Evolutionary conservation across 176 grass and related monocot species (phyloP).

Genomic region (Phragmites australis): DNA sequence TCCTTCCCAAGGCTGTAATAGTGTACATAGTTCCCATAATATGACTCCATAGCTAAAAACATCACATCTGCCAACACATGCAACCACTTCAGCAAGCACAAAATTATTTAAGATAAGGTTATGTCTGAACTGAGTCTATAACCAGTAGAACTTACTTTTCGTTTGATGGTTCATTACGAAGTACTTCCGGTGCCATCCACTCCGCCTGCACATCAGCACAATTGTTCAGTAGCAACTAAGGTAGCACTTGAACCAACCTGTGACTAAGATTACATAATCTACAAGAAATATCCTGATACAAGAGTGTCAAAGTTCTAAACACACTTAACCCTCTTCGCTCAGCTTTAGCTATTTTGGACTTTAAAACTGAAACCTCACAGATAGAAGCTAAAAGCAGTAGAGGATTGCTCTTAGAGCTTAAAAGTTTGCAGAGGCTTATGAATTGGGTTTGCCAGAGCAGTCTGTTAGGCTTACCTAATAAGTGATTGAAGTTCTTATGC

Average conservation of each 20-base stretch:
- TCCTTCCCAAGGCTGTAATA: constrained; percentile 96
- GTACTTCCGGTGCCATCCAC: constrained; percentile 99
- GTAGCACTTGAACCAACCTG: constrained; percentile 36
- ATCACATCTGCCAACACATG: constrained; percentile 67
- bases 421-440: not conserved
- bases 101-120: not conserved
- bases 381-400: not conserved
- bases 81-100: constrained; percentile 33
- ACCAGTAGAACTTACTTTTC: constrained; percentile 75
- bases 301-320: constrained; percentile 7
- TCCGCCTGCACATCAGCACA: constrained; percentile 71
- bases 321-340: not conserved
- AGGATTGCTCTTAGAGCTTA: not conserved
- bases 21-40: constrained; percentile 94
- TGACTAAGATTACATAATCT: not conserved
- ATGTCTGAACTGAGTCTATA: constrained; percentile 13
- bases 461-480: constrained; percentile 6
- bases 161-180: constrained; percentile 90
- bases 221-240: constrained; percentile 22
- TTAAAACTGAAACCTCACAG: constrained; percentile 12
- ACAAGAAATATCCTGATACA: not conserved
- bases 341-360: not conserved
- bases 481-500: not conserved
- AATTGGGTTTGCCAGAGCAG: not conserved
- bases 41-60: constrained; percentile 98